Base-by-base conservation (phyloP, 371 early-diverging fungal species). In the Apophysomyces elegans region DNA sequence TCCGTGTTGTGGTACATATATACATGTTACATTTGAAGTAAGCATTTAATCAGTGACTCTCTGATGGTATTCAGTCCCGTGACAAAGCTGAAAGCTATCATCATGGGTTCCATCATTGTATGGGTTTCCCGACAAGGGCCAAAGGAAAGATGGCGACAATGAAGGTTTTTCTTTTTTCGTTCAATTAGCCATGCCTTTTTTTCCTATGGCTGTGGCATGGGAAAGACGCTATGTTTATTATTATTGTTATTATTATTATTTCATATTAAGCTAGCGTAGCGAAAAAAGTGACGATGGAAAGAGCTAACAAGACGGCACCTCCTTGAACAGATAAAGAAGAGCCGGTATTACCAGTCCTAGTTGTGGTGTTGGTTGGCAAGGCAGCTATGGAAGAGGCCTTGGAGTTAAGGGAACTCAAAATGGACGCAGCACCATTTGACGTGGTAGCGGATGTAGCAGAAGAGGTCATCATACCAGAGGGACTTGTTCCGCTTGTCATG, bases 351-450 rank as follows among this genome's bases (percentile, higher is more conserved):
- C 8, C 21, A 18, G 54, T 21, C 4, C 54, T 11, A 5, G 54
- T 2, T 16, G 18, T 21, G 21, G 54, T 50, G 11, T 11, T 50
- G 54, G 54, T 50, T 50, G 54, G 21, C 9, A 5, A 5, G 11
- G 21, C 54, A 5, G 54, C 54, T 0, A 50, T 50, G 54, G 54
- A 50, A 21, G 54, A 50, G 16, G 54, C 54, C 21, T 50, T 50
- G 9, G 54, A 50, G 54, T 50, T 50, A 9, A 50, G 21, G 7
- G 54, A 50, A 7, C 54, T 50, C 18, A 50, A 21, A 32, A 50
- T 50, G 21, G 21, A 16, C 5, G 21, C 54, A 21, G 21, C 54
- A 16, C 21, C 11, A 11, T 8, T 50, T 2, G 54, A 50, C 21
- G 54, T 6, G 8, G 54, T 50, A 11, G 21, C 5, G 18, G 54